phyloP scores from a whole-genome alignment of 2,329 filamentous ascomycete species.

The Chrysosporium keratinophilum region DNA sequence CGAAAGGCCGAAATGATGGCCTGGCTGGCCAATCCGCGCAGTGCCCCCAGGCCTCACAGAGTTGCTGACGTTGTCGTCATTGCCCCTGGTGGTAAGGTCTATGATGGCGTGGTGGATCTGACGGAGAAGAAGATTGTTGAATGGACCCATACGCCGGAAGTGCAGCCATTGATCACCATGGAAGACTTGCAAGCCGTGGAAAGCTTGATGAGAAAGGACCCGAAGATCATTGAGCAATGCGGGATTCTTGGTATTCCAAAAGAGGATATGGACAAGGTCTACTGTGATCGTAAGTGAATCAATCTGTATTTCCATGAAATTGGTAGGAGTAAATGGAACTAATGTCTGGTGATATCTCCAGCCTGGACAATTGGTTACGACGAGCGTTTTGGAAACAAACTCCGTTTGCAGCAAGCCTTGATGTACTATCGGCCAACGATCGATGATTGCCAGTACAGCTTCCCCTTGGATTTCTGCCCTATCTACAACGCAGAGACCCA shows the following conservation, averaged over 20 bases:
- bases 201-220: constrained; percentile 61
- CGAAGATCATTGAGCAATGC: constrained; percentile 85
- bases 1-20: constrained; percentile 72
- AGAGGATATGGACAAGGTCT: constrained; percentile 88
- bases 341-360: constrained; percentile 20
- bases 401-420: constrained; percentile 78
- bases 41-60: constrained; percentile 53
- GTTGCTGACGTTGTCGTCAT: constrained; percentile 78
- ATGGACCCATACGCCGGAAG: constrained; percentile 65
- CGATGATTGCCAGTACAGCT: constrained; percentile 84
- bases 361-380: constrained; percentile 94
- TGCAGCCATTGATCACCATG: constrained; percentile 85
- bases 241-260: constrained; percentile 67
- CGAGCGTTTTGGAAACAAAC: constrained; percentile 67
- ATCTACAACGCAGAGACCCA: constrained; percentile 76
- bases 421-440: constrained; percentile 88
- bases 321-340: neutral
- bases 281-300: constrained; percentile 59
- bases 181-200: constrained; percentile 80
- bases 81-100: constrained; percentile 65
- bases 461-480: constrained; percentile 85
- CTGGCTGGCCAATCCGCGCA: constrained; percentile 60
- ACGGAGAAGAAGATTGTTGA: constrained; percentile 53
- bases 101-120: constrained; percentile 71
- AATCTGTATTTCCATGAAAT: neutral